Evolutionary conservation across 2,329 filamentous ascomycete species (phyloP).

Genomic region (Alternaria sp.): DNA sequence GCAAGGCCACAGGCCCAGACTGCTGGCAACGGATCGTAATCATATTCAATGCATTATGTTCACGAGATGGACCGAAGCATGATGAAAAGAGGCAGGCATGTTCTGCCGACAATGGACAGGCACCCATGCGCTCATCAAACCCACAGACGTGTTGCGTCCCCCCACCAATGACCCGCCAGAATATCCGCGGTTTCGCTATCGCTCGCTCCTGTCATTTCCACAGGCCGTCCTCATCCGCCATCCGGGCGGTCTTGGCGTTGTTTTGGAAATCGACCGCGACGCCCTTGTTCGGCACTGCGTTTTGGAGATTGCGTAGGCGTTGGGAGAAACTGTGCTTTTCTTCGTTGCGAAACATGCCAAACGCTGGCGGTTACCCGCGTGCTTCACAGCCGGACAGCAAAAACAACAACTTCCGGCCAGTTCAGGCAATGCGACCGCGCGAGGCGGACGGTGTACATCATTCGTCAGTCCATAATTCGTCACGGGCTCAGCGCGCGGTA

Average conservation of each 20-base stretch:
- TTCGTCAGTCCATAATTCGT: constrained; percentile 25
- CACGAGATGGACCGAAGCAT: constrained; percentile 18
- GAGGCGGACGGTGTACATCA: constrained; percentile 27
- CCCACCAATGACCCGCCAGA: constrained; percentile 40
- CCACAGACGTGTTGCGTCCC: constrained; percentile 27
- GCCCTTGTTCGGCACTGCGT: constrained; percentile 33
- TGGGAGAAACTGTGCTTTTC: constrained; percentile 18
- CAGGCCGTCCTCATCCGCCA: constrained; percentile 31
- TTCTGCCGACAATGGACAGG: constrained; percentile 36
- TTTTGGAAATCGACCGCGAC: constrained; percentile 41
- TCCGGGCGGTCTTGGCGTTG: constrained; percentile 44
- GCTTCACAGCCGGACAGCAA: constrained; percentile 34
- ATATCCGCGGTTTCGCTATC: constrained; percentile 43
- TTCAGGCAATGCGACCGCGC: constrained; percentile 27
- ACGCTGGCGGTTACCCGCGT: constrained; percentile 46
- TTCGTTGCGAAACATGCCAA: constrained; percentile 47
- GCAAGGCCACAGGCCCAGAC: constrained; percentile 25
- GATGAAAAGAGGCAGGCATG: constrained; percentile 29
- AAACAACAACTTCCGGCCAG: constrained; percentile 14
- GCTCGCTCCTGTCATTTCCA: constrained; percentile 47
- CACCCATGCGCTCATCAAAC: constrained; percentile 51
- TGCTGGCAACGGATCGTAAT: constrained; percentile 20
- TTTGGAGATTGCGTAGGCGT: constrained; percentile 40
- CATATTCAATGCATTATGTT: constrained; percentile 24
- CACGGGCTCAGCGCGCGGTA: constrained; percentile 20